Evolutionary conservation across 192 early-diverging fungal species (phyloP), one percentile per base, ranked within the genome.

Genomic region (Mortierella hygrophila): DNA sequence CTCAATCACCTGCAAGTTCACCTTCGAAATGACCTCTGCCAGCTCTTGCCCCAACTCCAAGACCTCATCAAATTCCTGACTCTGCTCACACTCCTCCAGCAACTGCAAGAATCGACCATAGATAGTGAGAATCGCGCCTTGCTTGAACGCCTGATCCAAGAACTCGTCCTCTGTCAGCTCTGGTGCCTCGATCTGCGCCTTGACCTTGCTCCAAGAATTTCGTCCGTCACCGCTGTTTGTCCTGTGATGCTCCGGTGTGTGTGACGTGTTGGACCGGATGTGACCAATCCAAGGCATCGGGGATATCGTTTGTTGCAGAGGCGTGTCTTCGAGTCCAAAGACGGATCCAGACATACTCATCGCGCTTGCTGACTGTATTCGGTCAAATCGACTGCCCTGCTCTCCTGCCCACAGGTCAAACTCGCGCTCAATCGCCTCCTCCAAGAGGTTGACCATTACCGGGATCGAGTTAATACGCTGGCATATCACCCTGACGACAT

Each of bases 151-250:
- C 20, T 86, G 75, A 7, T 81, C 79, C 42, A 86, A 21, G 40
- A 86, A 86, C 35, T 86, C 84, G 42, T 81, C 84, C 54, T 81
- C 79, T 60, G 75, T 81, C 68, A 86, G 37, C 41, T 86, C 84
- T 4, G 84, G 84, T 44, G 76, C 71, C 42, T 81, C 79, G 1
- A 81, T 54, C 18, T 80, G 79, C 6, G 21, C 32, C 40, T 81
- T 80, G 52, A 86, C 74, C 63, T 44, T 75, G 18, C 5, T 77
- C 84, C 84, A 86, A 6, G 84, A 86, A 5, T 81, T 42, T 11
- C 79, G 78, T 4, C 78, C 78, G 16, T 23, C 70, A 26, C 57
- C n/a, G 11, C 52, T 72, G 40, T 55, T 20, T n/a, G 29, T 55
- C 52, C 69, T 68, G 10, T 20, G 26, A 23, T 52, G 49, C 35